Conservation (phyloP, 768 basidiomycete genomes). For the Termitomyces titanicus region DNA sequence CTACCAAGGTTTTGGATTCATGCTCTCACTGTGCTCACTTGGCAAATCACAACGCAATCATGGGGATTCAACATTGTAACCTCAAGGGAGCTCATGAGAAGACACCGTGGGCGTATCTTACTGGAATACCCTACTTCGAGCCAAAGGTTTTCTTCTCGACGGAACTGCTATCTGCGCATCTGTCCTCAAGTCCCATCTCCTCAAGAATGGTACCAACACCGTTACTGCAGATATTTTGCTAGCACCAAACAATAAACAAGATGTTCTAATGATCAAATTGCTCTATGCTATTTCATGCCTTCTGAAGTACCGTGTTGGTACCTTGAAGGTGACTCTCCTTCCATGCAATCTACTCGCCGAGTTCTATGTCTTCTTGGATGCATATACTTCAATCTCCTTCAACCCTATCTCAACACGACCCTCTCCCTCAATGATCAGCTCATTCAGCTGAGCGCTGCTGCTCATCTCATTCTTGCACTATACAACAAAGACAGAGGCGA, state of each 20-base stretch:
- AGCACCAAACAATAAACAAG: conserved; percentile 27
- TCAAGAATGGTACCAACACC: conserved; percentile 2
- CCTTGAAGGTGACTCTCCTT: conserved; percentile 20
- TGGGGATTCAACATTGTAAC: too few relatives aligned
- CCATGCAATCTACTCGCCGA: conserved; percentile 16
- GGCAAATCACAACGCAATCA: too few relatives aligned
- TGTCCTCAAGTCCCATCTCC: conserved; percentile 23
- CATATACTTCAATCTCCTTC: background rate
- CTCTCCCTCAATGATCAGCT: conserved; percentile 30
- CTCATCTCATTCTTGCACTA: background rate
- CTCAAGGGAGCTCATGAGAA: too few relatives aligned
- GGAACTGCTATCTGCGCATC: conserved; percentile 21
- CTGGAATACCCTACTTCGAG: conserved; percentile 26
- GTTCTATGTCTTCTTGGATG: background rate
- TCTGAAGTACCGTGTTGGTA: conserved; percentile 17
- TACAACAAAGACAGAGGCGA: background rate
- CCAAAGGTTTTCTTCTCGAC: conserved; percentile 18
- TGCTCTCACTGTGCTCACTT: too few relatives aligned
- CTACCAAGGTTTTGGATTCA: too few relatives aligned
- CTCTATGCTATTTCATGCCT: conserved; percentile 23
- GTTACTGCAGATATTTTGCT: conserved; percentile 13
- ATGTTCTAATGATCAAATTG: conserved; percentile 22
- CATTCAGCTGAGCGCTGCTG: conserved; percentile 17
- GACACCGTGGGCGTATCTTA: too few relatives aligned
- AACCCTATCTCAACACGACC: conserved; percentile 25